phyloP scores from a whole-genome alignment of 331 rosid species.

The Saraca asoca region DNA sequence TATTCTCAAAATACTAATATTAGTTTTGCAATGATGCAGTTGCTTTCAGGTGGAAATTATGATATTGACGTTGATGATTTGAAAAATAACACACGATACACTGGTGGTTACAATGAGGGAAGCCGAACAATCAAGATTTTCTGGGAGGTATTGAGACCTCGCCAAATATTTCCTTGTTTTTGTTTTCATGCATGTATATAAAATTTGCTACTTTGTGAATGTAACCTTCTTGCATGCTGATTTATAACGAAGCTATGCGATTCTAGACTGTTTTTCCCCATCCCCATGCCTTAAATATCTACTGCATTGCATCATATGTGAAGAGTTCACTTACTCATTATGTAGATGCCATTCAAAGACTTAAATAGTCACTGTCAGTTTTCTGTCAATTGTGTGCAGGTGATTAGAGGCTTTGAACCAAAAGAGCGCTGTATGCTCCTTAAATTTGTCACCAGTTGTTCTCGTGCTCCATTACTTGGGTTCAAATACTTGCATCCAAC shows the following conservation, averaged over 20 bases:
- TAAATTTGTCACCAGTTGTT: conserved; percentile 96
- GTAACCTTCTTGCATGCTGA: background rate
- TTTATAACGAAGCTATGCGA: conserved; percentile 2
- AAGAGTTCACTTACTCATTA: conserved; percentile 19
- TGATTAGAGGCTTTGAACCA: conserved; percentile 73
- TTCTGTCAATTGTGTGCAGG: conserved; percentile 53
- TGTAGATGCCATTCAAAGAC: conserved; percentile 29
- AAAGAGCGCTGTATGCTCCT: conserved; percentile 88
- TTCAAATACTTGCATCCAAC: conserved; percentile 91
- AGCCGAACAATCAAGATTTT: conserved; percentile 80
- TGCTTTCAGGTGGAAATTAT: conserved; percentile 96
- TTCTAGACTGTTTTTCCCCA: conserved; percentile 23
- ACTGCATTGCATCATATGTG: conserved; percentile 12
- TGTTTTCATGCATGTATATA: conserved; percentile 6
- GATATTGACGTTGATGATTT: conserved; percentile 90
- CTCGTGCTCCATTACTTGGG: conserved; percentile 97
- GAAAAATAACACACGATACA: conserved; percentile 78
- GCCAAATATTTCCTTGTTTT: background rate
- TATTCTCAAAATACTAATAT: conserved; percentile 33
- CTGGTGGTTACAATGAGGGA: conserved; percentile 90
- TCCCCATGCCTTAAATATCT: background rate
- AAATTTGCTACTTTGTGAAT: conserved; percentile 25
- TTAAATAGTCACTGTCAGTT: conserved; percentile 27
- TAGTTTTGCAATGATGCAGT: conserved; percentile 51
- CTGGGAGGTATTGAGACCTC: conserved; percentile 77